Conservation (phyloP, 2,329 filamentous ascomycete species). For the Botrytis byssoidea region DNA sequence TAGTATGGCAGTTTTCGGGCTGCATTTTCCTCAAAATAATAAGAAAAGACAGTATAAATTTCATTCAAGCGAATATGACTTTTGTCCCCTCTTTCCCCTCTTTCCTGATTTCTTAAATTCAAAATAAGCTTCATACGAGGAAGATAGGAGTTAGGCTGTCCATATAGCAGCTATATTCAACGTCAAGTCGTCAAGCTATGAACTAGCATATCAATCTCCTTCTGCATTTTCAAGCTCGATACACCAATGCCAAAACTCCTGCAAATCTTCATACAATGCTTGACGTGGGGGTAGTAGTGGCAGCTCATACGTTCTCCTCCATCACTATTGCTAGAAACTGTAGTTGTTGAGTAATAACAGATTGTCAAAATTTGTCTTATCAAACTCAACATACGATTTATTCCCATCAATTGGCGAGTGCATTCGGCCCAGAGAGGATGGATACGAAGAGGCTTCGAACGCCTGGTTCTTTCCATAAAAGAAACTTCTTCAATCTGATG, state of each 20-base stretch:
- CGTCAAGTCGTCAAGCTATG: background rate
- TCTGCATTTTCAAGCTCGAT: background rate
- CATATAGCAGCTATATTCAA: background rate
- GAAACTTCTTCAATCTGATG: constrained; percentile 4
- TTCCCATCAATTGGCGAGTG: constrained; percentile 4
- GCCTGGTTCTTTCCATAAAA: background rate
- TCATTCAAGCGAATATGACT: background rate
- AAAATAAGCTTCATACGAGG: background rate
- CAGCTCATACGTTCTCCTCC: background rate
- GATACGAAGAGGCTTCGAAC: background rate
- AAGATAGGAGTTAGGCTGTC: background rate
- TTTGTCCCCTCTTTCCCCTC: no score
- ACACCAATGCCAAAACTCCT: background rate
- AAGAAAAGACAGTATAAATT: background rate
- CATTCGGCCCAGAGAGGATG: constrained; percentile 7
- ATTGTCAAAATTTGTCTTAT: background rate
- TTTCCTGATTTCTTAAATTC: background rate
- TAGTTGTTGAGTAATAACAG: background rate
- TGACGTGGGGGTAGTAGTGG: constrained; percentile 2
- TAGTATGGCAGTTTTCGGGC: background rate
- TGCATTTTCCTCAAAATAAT: no score
- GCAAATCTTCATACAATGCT: background rate
- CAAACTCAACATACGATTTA: background rate
- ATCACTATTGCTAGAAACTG: background rate
- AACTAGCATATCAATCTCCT: background rate